These are phyloP conservation scores for Saraca asoca DNA, from an alignment of 331 rosid species.

Conservation along the genomic window DNA sequence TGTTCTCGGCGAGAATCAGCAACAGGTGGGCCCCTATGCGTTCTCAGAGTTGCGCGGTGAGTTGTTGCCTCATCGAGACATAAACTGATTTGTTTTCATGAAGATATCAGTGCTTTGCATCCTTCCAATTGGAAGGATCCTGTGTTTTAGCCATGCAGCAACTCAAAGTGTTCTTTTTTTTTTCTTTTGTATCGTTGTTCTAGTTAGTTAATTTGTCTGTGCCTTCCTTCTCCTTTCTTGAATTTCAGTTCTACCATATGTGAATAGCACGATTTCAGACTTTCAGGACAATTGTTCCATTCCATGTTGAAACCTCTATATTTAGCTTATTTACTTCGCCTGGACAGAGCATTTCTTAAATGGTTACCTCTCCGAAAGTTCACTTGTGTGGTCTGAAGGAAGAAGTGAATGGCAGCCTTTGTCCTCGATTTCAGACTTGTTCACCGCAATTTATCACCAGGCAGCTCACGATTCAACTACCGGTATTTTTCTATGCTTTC, in stretches of 20 bases:
- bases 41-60: constrained; percentile 84
- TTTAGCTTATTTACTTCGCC: constrained; percentile 49
- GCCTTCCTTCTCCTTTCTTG: constrained; percentile 36
- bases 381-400: constrained; percentile 90
- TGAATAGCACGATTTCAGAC: constrained; percentile 43
- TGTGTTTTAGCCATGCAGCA: not conserved
- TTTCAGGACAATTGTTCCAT: constrained; percentile 42
- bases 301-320: constrained; percentile 51
- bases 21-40: constrained; percentile 80
- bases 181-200: not conserved
- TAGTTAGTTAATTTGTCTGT: constrained; percentile 11
- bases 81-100: not conserved
- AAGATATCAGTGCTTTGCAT: not conserved
- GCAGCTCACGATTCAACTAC: constrained; percentile 40
- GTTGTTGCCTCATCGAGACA: constrained; percentile 31
- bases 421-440: constrained; percentile 63
- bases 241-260: constrained; percentile 53
- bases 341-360: constrained; percentile 83
- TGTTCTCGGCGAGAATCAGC: constrained; percentile 77
- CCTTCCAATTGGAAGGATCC: not conserved
- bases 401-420: constrained; percentile 80
- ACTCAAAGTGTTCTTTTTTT: not conserved
- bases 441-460: constrained; percentile 45
- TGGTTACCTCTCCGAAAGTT: constrained; percentile 68
- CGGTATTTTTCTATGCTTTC: constrained; percentile 38